Base-by-base conservation (phyloP, 139 green algal genomes). In the Closterium sp. region DNA sequence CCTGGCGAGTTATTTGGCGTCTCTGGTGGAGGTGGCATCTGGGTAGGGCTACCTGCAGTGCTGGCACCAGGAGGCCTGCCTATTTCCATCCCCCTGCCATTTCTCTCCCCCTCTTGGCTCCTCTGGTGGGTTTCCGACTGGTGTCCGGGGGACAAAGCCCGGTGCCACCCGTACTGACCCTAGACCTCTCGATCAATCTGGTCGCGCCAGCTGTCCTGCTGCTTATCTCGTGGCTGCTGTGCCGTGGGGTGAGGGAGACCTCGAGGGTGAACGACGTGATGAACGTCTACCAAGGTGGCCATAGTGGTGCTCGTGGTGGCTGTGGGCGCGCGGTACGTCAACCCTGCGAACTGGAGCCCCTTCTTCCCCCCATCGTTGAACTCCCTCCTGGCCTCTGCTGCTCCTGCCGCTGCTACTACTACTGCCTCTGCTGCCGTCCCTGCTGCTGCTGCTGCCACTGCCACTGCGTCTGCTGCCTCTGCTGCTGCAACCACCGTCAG, bases 271-370 rank as follows among this genome's bases (percentile, higher is more conserved):
- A 94, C 36, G 64, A 30, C 33, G 84, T 89, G 30, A 93, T 94
- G 91, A n/a, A 94, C 91, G 21, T 69, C 64, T 7, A 12, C 28
- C 33, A 94, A 94, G 89, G 91, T 93, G 87, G 66, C 36, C 0
- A 94, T 94, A n/a, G 91, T 94, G 28, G 10, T 94, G 16, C 88
- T 96, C 33, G 94, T 96, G 9, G 30, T 96, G 9, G 55, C 93
- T 19, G 91, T 90, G 30, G 95, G 95, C 64, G 84, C 94, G 2
- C 64, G 90, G 5, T 34, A 93, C 8, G 91, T 95, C 4, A 84
- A 93, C 28, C 43, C 88, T 10, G 76, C 36, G 21, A 97, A 97
- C 93, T 95, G 95, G 36, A 38, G 32, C 16, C 94, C 95, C 12
- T 97, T 97, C 12, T 76, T 76, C 55, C 55, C 55, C 55, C 55